These are phyloP conservation scores for Nigrospora sphaerica DNA, from an alignment of 2,329 filamentous ascomycete species.

Conservation along the genomic window DNA sequence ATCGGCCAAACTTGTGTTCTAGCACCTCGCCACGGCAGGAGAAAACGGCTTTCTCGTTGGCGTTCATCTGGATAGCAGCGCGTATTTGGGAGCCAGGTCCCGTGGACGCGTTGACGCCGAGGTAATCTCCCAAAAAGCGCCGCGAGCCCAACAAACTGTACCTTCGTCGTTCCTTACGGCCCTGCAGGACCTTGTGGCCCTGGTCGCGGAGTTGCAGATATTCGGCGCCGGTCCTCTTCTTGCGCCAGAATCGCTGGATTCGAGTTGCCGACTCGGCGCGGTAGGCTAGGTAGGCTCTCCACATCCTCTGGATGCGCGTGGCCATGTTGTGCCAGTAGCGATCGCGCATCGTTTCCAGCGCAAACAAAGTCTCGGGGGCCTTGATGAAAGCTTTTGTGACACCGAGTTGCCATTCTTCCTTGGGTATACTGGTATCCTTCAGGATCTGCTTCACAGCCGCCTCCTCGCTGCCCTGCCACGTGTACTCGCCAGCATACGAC, in stretches of 20 bases:
- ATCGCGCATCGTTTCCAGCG: constrained; percentile 94
- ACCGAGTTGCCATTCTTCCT: constrained; percentile 95
- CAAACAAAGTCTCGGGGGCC: constrained; percentile 92
- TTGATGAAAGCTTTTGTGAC: constrained; percentile 98
- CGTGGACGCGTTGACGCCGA: constrained; percentile 74
- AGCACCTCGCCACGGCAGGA: constrained; percentile 86
- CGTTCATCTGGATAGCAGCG: constrained; percentile 61
- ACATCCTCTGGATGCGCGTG: constrained; percentile 91
- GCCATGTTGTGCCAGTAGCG: constrained; percentile 99
- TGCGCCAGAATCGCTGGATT: constrained; percentile 93
- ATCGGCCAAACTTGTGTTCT: constrained; percentile 91
- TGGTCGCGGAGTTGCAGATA: constrained; percentile 83
- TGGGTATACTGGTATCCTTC: constrained; percentile 91
- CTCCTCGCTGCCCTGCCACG: constrained; percentile 83
- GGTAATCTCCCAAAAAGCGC: constrained; percentile 89
- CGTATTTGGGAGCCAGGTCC: constrained; percentile 79
- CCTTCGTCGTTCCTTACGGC: constrained; percentile 82
- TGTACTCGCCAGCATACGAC: constrained; percentile 95
- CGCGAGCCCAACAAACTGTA: constrained; percentile 89
- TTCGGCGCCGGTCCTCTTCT: constrained; percentile 84
- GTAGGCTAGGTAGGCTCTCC: constrained; percentile 93
- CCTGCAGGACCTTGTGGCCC: constrained; percentile 73
- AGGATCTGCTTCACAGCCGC: constrained; percentile 87
- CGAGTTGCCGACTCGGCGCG: constrained; percentile 85
- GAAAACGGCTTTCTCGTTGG: constrained; percentile 73